Conservation (phyloP, 73 alveolate genomes). For the Symbiodinium natans region DNA sequence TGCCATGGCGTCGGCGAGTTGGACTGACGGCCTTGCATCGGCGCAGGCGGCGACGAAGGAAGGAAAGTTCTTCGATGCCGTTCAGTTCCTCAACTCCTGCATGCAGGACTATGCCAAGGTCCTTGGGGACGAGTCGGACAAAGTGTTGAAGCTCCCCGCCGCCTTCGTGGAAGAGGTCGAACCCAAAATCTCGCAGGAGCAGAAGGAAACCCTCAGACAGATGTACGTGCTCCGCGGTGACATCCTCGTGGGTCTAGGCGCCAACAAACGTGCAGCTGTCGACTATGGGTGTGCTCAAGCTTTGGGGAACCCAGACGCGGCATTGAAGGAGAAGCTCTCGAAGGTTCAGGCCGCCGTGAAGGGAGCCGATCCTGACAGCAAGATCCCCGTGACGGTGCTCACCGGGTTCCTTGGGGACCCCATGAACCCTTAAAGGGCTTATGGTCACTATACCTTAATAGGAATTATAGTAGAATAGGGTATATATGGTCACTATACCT, state of each 20-base stretch:
- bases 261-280: constrained; percentile 56
- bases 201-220: background rate
- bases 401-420: constrained; percentile 80
- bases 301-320: constrained; percentile 21
- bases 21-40: background rate
- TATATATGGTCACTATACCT: background rate
- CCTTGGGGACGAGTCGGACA: constrained; percentile 23
- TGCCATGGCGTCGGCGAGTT: background rate
- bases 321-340: background rate
- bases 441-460: background rate
- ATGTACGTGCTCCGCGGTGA: constrained; percentile 78
- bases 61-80: constrained; percentile 64
- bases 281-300: constrained; percentile 28
- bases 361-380: background rate
- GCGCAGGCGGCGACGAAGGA: constrained; percentile 47
- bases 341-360: constrained; percentile 4
- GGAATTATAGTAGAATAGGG: background rate
- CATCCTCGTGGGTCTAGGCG: constrained; percentile 71
- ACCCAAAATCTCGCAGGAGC: constrained; percentile 21
- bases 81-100: constrained; percentile 51
- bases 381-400: constrained; percentile 72
- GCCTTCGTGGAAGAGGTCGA: background rate
- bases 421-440: background rate
- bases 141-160: background rate
- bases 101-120: constrained; percentile 27